Evolutionary conservation across 768 basidiomycete species (phyloP).

Genomic region (Rhizopogon vesiculosus): DNA sequence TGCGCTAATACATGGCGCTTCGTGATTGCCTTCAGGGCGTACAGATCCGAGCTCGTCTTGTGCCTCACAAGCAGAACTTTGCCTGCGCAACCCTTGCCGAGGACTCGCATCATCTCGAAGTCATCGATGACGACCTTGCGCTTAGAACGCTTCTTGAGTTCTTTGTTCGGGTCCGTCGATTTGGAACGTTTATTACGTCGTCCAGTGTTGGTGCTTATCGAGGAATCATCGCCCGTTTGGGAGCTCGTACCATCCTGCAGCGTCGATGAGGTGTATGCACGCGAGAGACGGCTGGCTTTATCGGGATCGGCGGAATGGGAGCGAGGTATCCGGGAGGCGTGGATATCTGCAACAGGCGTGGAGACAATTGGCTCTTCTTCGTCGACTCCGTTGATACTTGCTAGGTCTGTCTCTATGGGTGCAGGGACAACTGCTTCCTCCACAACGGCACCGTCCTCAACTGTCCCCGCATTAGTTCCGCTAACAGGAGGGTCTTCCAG

Average conservation of each 20-base stretch:
- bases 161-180: slow-evolving; percentile 45
- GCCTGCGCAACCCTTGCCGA: slow-evolving; percentile 97
- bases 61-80: slow-evolving; percentile 92
- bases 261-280: slow-evolving; percentile 53
- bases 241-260: slow-evolving; percentile 51
- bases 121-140: slow-evolving; percentile 82
- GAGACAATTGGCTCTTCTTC: slow-evolving; percentile 25
- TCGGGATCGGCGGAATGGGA: slow-evolving; percentile 83
- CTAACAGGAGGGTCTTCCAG: slow-evolving; percentile 3
- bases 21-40: slow-evolving; percentile 96
- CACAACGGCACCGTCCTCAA: slow-evolving; percentile 3
- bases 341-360: slow-evolving; percentile 35
- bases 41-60: slow-evolving; percentile 64
- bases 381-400: slow-evolving; percentile 18
- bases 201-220: slow-evolving; percentile 52
- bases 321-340: slow-evolving; percentile 52
- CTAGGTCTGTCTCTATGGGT: slow-evolving; percentile 16
- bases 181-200: slow-evolving; percentile 52
- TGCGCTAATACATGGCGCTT: slow-evolving; percentile 96
- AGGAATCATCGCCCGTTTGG: slow-evolving; percentile 64
- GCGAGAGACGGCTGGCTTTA: slow-evolving; percentile 52
- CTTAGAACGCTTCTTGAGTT: slow-evolving; percentile 44
- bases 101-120: slow-evolving; percentile 95
- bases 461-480: background rate
- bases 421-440: slow-evolving; percentile 3